Base-by-base conservation (phyloP, 352 stramenopile genomes). In the Phytophthora europaea region DNA sequence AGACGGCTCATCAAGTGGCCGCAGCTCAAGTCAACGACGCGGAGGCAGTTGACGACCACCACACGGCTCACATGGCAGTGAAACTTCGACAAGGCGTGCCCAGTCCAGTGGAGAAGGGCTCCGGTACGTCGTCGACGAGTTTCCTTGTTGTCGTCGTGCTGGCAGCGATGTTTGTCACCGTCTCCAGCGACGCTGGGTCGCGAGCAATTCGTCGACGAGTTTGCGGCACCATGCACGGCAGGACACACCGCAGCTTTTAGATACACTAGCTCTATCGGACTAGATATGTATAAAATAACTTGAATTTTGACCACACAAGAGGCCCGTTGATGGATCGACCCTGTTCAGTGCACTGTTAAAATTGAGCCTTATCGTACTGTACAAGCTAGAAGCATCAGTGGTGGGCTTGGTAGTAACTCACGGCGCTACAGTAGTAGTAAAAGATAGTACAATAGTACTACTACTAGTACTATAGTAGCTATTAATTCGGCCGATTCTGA, bases 151-250 rank as follows among this genome's bases (percentile, higher is more conserved):
- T 88, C 9, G 67, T 83, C 5, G 51, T 90, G 2, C 65, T 75
- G 7, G 65, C 55, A 0, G 70, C 81, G 50, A 9, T 85, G 6
- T 83, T 94, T 52, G 77, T 93, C 16, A 71, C 75, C 51, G 59
- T 85, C 64, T 92, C 87, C 47, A 94, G 89, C 63, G 85, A 94
- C 65, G 48, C 62, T 0, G 70, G 80, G 26, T 92, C 85, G n/a
- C 54, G 73, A 8, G 59, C 69, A 15, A 81, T 91, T 51, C 85
- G 85, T 3, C 63, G 56, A 13, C 28, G 57, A 34, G 16, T 66
- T 13, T 72, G 69, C n/a, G 50, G 66, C 3, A 73, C 56, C 26
- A 65, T 61, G 61, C 67, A 58, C 20, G 72, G 50, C 22, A 57
- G 62, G 10, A 58, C 63, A 20, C 36, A 67, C 16, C 62, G 28